Conservation (phyloP, 23 red algal genomes). For the Gracilariopsis chorda region DNA sequence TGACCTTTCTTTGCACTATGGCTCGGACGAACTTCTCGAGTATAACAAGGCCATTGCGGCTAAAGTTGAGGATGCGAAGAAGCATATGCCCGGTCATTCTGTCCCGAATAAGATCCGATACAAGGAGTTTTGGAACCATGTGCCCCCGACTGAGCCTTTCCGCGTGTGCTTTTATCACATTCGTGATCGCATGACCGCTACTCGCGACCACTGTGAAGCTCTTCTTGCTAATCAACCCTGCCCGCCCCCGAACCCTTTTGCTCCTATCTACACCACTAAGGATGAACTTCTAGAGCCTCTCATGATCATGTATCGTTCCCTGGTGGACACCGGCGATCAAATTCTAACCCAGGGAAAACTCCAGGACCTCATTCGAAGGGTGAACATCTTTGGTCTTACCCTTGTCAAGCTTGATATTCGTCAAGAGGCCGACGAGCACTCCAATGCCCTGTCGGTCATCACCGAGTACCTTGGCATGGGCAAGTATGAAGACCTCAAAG, state of each 20-base stretch:
- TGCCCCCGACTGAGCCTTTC: slow-evolving; percentile 94
- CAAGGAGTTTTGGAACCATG: slow-evolving; percentile 99
- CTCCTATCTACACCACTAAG: slow-evolving; percentile 37
- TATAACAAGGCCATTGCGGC: slow-evolving; percentile 74
- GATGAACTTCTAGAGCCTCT: slow-evolving; percentile 93
- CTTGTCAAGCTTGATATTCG: slow-evolving; percentile 91
- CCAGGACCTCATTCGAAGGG: slow-evolving; percentile 82
- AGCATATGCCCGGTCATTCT: not conserved
- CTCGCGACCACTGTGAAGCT: slow-evolving; percentile 84
- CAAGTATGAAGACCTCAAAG: slow-evolving; percentile 78
- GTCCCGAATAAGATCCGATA: slow-evolving; percentile 79
- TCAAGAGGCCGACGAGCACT: slow-evolving; percentile 95
- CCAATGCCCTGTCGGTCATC: slow-evolving; percentile 87
- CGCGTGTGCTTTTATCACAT: slow-evolving; percentile 89
- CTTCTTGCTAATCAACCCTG: slow-evolving; percentile 46
- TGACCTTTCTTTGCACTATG: slow-evolving; percentile 95
- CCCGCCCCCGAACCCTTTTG: not conserved
- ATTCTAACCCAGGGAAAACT: slow-evolving; percentile 78
- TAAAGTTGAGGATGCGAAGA: slow-evolving; percentile 12
- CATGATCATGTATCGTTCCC: slow-evolving; percentile 85
- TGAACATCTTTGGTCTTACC: slow-evolving; percentile 89
- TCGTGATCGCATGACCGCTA: slow-evolving; percentile 91
- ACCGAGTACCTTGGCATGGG: slow-evolving; percentile 86
- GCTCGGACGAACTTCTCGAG: slow-evolving; percentile 78
- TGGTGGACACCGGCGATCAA: slow-evolving; percentile 78